Evolutionary conservation across 495 filamentous ascomycete species (phyloP), one percentile per base, ranked within the genome.

Genomic region (Lasiosphaeria hispida): DNA sequence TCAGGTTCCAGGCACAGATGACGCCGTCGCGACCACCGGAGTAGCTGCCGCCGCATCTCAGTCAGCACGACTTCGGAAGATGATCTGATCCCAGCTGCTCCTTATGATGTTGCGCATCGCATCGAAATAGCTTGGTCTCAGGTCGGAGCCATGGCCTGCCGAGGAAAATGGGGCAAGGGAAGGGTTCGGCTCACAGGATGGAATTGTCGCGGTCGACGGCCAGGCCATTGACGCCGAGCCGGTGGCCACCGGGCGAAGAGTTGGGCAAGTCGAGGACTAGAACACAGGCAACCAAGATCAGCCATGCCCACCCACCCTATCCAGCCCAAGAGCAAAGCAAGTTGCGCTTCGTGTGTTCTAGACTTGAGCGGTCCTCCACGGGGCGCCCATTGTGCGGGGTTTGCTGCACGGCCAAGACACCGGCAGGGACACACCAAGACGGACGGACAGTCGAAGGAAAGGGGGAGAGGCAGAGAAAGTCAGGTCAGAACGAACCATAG

Each of bases 1-100:
- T 85, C 15, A 97, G 76, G 69, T 96, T 84, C 94, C 94, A 98
- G 58, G 93, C 91, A 72, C 94, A 98, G 60, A 98, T 86, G 47
- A 95, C 88, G 50, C 94, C 94, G 75, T 97, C 94, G 69, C 94
- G 87, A 58, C 94, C 94, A 53, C 91, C 94, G 19, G 94, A 96
- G 72, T 97, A 98, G 58, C 93, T 97, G 63, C 44, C 60, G 66
- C 42, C 60, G 66, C 42, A 53, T 17, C 23, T n/a, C 30, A 39
- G 48, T 52, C 34, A 52, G 48, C 33, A 30, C 23, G 23, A 5
- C 23, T 30, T 30, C 23, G 23, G 23, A 8, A 52, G 15, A 49
- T 3, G 47, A 50, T 3, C 37, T 35, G 23, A 11, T 7, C 6
- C 10, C n/a, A n/a, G 15, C 14, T 7, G 48, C 34, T 60, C n/a